Evolutionary conservation across 2,329 filamentous ascomycete species (phyloP).

Genomic region (Cryphonectria carpinicola): DNA sequence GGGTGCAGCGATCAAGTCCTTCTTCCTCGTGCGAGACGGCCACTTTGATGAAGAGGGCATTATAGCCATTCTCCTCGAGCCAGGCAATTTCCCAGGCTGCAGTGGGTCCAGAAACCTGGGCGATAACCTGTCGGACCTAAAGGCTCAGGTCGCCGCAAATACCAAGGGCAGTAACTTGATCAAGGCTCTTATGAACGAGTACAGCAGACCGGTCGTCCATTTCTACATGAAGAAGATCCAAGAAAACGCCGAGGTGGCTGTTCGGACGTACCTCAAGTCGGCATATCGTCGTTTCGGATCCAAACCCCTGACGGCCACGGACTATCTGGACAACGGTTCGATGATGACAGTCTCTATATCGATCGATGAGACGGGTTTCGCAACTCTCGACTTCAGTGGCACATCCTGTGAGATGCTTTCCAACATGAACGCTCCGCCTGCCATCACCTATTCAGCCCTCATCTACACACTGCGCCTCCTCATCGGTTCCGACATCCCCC

Average conservation of each 20-base stretch:
- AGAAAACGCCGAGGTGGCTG: constrained; percentile 72
- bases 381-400: constrained; percentile 72
- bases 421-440: constrained; percentile 59
- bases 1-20: constrained; percentile 27
- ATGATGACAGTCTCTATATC: constrained; percentile 73
- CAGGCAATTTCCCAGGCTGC: constrained; percentile 72
- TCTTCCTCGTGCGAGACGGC: constrained; percentile 25
- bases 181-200: constrained; percentile 70
- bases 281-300: constrained; percentile 68
- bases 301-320: constrained; percentile 68
- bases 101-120: constrained; percentile 73
- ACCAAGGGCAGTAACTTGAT: constrained; percentile 79
- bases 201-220: constrained; percentile 71
- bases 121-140: constrained; percentile 82
- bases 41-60: constrained; percentile 69
- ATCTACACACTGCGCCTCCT: constrained; percentile 37
- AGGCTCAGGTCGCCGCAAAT: constrained; percentile 80
- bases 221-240: constrained; percentile 81
- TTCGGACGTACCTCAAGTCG: constrained; percentile 70
- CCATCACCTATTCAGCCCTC: constrained; percentile 42
- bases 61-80: constrained; percentile 69
- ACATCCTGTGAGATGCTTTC: constrained; percentile 69
- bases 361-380: constrained; percentile 74
- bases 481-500: constrained; percentile 37
- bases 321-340: constrained; percentile 82